Conservation (phyloP, 768 basidiomycete genomes). For the Mycena pura region DNA sequence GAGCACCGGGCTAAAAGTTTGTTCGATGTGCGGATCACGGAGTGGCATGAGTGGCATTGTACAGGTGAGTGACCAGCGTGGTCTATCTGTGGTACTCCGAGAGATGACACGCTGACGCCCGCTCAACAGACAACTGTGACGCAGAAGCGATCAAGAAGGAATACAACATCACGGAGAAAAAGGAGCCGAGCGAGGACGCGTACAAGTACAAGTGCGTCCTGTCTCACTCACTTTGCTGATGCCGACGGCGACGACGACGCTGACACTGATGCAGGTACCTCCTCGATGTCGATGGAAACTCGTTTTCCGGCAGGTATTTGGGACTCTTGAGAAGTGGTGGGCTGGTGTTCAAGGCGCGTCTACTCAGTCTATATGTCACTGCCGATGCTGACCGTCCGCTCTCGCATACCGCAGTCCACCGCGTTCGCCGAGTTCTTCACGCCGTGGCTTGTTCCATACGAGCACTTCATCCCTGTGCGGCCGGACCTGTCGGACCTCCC, state of each 20-base stretch:
- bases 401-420: background rate
- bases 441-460: conserved; percentile 20
- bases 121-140: conserved; percentile 22
- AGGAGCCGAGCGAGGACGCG: conserved; percentile 21
- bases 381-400: background rate
- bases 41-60: conserved; percentile 22
- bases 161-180: conserved; percentile 16
- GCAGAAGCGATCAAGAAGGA: conserved; percentile 3
- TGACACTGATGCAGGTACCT: conserved; percentile 17
- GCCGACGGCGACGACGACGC: no score
- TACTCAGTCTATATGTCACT: background rate
- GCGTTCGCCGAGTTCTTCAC: conserved; percentile 22
- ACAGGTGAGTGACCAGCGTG: conserved; percentile 7
- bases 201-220: conserved; percentile 18
- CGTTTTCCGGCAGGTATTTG: conserved; percentile 26
- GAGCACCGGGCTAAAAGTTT: background rate
- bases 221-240: no score
- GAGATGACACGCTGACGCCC: no score
- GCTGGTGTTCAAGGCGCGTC: conserved; percentile 26
- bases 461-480: conserved; percentile 18
- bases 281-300: conserved; percentile 25
- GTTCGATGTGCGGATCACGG: conserved; percentile 21
- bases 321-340: conserved; percentile 23
- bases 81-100: no score
- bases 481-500: conserved; percentile 13